Base-by-base conservation (phyloP, 2,329 filamentous ascomycete species). In the Verticillium isaacii region DNA sequence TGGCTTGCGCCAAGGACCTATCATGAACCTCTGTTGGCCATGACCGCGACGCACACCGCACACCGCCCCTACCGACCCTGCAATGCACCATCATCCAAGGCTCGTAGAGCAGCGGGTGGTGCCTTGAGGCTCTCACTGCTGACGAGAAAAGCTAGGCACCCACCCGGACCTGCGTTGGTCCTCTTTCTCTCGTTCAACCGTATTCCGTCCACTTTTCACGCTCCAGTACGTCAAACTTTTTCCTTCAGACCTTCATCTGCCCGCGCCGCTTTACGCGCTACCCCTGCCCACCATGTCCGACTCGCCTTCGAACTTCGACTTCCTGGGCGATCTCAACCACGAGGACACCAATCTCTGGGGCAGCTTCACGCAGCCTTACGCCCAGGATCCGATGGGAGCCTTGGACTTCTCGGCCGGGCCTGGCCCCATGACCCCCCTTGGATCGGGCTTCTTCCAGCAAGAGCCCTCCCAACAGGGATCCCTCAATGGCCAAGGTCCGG, bases 201-300 rank as follows among this genome's bases (percentile, higher is more conserved):
- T 1, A 58, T 34, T 32, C 1, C n/a, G 54, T 39, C 64, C 68
- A 57, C 65, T 67, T 69, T 69, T 62, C 66, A 67, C 60, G 41
- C 45, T 64, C 34, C 15, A 32, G 32, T 2, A 41, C 34, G 39
- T 19, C 52, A 12, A 32, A 36, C 37, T 7, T 3, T 41, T 15
- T 17, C 37, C 17, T n/a, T 41, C 37, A 41, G 37, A 15, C 15
- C 15, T n/a, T 17, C 37, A 17, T 15, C 37, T 7, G 3, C 37
- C 37, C 37, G 19, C 17, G 17, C 37, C 37, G 15, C 37, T 41
- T n/a, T 41, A 41, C 37, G 36, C 37, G 15, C 37, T 17, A 41
- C 17, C 6, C 57, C 36, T 39, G 29, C 34, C 32, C 65, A 66
- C 63, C 36, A 72, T 72, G 70, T 68, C 69, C 2, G 67, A 72